Base-by-base conservation (phyloP, 306 rosid genomes). In the Echinosophora koreensis region DNA sequence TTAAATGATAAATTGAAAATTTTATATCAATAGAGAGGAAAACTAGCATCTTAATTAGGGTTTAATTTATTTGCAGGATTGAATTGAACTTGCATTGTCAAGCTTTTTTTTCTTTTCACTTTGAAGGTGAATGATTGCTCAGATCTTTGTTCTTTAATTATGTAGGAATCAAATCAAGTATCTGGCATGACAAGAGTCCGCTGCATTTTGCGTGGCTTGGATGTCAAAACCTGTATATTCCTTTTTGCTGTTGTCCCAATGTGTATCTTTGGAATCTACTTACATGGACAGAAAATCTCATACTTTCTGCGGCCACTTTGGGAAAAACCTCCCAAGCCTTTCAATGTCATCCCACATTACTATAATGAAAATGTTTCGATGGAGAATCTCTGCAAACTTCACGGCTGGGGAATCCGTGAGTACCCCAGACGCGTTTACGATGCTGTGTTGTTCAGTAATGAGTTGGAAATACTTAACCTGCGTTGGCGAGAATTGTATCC, bases 401-500 rank as follows among this genome's bases (percentile, higher is more conserved):
- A 92, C 77, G 97, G 97, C 71, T 92, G 97, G 97, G 85, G 88
- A 18, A 55, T 89, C 17, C 89, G 97, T 0, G 93, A 89, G 55
- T 90, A 77, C 70, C 97, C 97, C 1, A 86, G 97, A 72, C 91
- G 93, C 37, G 97, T 92, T 69, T 92, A 86, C 28, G 97, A 92
- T 87, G 96, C 93, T 7, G 96, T 92, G 73, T 80, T 92, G 84
- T 92, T 90, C 83, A 92, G 96, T 51, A 92, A 90, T 28, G 97
- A 92, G 89, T 66, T 90, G 70, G 97, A 92, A 71, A 86, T 92
- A 68, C 92, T 92, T 2, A 85, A 88, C 38, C 37, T 92, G 58
- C 84, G 97, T 8, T 92, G 97, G 97, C 90, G 84, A 86, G 97
- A 92, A 66, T 75, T 92, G 85, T 84, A 87, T 76, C 97, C 97